A percentile compares a stretch with the other conserved stretches of the same genome.
phyloP scores from a whole-genome alignment of 2,329 filamentous ascomycete species.

The Fonsecaea nubica region DNA sequence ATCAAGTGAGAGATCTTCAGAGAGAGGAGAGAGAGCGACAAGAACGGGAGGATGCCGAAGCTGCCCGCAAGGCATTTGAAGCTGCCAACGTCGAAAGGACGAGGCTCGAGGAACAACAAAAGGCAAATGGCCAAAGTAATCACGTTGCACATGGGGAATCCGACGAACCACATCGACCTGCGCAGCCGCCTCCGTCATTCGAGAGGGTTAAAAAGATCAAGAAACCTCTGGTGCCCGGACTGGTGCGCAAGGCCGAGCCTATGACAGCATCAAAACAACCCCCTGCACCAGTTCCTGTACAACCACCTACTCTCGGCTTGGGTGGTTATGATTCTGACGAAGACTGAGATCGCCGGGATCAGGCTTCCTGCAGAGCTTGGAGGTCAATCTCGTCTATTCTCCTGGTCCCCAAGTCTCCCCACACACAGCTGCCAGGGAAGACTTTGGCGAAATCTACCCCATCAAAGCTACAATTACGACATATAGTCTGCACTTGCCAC shows the following conservation, averaged over 20 bases:
- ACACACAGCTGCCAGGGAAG: not conserved
- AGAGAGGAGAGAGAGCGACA: slow-evolving; percentile 67
- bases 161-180: slow-evolving; percentile 29
- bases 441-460: not conserved
- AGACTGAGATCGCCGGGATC: slow-evolving; percentile 23
- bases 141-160: slow-evolving; percentile 44
- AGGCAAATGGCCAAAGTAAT: slow-evolving; percentile 49
- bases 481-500: slow-evolving; percentile 7
- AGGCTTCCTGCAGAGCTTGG: not conserved
- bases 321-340: slow-evolving; percentile 39
- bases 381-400: not conserved
- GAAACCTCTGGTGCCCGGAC: slow-evolving; percentile 74
- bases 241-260: slow-evolving; percentile 73
- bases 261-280: slow-evolving; percentile 11
- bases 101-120: slow-evolving; percentile 60
- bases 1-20: slow-evolving; percentile 65
- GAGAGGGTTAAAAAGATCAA: slow-evolving; percentile 83
- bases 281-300: slow-evolving; percentile 12
- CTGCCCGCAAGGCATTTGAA: slow-evolving; percentile 78
- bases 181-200: slow-evolving; percentile 67
- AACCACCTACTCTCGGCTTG: slow-evolving; percentile 31
- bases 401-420: not conserved
- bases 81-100: slow-evolving; percentile 63
- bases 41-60: slow-evolving; percentile 83
- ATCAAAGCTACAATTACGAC: not conserved